Evolutionary conservation across 768 basidiomycete species (phyloP), one percentile per base, ranked within the genome.

Genomic region (Suillus fuscotomentosus): DNA sequence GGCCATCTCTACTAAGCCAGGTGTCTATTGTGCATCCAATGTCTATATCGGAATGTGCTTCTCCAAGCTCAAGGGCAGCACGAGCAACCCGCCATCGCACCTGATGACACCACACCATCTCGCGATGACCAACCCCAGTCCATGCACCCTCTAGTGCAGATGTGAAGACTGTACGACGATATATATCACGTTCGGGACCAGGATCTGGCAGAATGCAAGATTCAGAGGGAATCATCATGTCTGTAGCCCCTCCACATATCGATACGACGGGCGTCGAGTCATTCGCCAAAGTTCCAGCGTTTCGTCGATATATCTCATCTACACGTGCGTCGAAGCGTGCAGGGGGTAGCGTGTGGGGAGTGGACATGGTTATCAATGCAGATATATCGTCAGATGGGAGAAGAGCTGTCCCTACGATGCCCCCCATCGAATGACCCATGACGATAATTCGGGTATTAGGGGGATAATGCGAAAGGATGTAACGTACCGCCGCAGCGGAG

Each of bases 71-170:
- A 7, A 98, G 77, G 31, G 88, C 88, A 22, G 88, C 86, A 60
- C 92, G 83, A 17, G 95, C 95, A 41, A 97, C 81, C 27, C 88
- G 85, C 91, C 90, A 94, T 47, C 97, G 89, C 11, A 98, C 89
- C 77, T 99, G 97, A 76, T 98, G 94, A 72, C 97, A 99, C 97
- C 97, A 99, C 5, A 99, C 94, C 86, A 98, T 96, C 65, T 93
- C 96, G 48, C 88, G 88, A 74, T 99, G 97, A 31, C 96, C 97
- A 5, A 98, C 92, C 2, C 94, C 94, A 2, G 96, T 94, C 92
- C 95, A 97, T 3, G 89, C 86, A n/a, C 94, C 93, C 56, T 96
- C 91, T 31, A 99, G 79, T 1, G 88, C 90, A 39, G 91, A 91
- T 1, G 94, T 91, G 72, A 97, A 97, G 5, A 96, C 81, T 1